Conservation (phyloP, 1,284 basidiomycete genomes). For the Omphalotus olearius region DNA sequence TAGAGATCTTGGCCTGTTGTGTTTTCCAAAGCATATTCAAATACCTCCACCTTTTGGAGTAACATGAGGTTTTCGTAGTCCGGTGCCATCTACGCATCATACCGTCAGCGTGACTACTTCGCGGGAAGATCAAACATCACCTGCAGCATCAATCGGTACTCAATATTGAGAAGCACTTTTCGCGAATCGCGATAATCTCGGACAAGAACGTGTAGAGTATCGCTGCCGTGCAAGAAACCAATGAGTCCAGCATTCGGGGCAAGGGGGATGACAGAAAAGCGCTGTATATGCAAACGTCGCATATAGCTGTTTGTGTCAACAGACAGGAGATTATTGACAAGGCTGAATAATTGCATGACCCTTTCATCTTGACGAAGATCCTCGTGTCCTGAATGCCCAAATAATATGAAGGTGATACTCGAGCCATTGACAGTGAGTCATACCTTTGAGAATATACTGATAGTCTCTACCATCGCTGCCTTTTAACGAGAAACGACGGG, state of each 20-base stretch:
- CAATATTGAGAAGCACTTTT: slow-evolving; percentile 97
- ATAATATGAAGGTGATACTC: slow-evolving; percentile 1
- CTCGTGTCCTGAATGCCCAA: slow-evolving; percentile 73
- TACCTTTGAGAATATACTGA: slow-evolving; percentile 90
- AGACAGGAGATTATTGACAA: slow-evolving; percentile 93
- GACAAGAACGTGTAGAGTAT: slow-evolving; percentile 97
- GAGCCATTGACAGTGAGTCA: slow-evolving; percentile 11
- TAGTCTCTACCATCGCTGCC: slow-evolving; percentile 95
- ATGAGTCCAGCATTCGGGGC: slow-evolving; percentile 95
- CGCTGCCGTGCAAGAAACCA: slow-evolving; percentile 96
- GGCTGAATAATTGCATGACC: slow-evolving; percentile 98
- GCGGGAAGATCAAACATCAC: slow-evolving; percentile 33
- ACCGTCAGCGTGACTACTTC: neutral
- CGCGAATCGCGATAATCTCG: slow-evolving; percentile 92
- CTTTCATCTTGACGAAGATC: slow-evolving; percentile 98
- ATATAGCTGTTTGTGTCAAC: slow-evolving; percentile 96
- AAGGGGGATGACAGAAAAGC: slow-evolving; percentile 91
- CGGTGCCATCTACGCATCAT: slow-evolving; percentile 82
- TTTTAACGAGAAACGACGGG: slow-evolving; percentile 83
- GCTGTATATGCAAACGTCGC: slow-evolving; percentile 91
- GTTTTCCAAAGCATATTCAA: slow-evolving; percentile 98
- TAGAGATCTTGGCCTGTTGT: slow-evolving; percentile 99
- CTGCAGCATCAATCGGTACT: slow-evolving; percentile 97
- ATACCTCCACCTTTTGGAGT: slow-evolving; percentile 98
- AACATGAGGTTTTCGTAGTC: slow-evolving; percentile 96